phyloP scores from a whole-genome alignment of 164 flowering plant species.

The Magnolia sinica region DNA sequence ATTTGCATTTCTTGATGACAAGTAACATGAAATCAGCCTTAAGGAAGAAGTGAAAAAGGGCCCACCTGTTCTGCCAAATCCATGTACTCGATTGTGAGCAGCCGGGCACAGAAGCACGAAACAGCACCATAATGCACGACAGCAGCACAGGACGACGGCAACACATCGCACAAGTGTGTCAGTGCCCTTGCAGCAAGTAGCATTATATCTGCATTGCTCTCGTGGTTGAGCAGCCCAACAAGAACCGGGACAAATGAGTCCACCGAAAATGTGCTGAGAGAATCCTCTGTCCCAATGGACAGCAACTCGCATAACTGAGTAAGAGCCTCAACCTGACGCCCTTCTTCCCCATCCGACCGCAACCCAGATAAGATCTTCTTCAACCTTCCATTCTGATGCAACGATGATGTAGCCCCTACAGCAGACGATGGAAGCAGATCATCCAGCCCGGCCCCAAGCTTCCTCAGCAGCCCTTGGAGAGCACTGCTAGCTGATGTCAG shows the following conservation, averaged over 20 bases:
- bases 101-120: conserved; percentile 75
- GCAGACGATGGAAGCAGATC: conserved; percentile 83
- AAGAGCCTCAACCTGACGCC: conserved; percentile 86
- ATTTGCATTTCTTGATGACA: too few relatives aligned
- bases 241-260: conserved; percentile 95
- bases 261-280: conserved; percentile 88
- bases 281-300: conserved; percentile 95
- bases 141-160: conserved; percentile 95
- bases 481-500: conserved; percentile 90
- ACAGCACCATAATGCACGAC: conserved; percentile 98
- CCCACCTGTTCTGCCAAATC: conserved; percentile 98
- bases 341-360: conserved; percentile 97
- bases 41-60: too few relatives aligned
- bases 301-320: conserved; percentile 97
- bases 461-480: conserved; percentile 80
- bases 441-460: conserved; percentile 92
- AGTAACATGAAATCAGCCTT: too few relatives aligned
- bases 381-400: conserved; percentile 83
- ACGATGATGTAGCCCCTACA: conserved; percentile 56
- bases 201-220: conserved; percentile 97
- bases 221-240: conserved; percentile 92
- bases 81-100: conserved; percentile 98
- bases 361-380: conserved; percentile 89
- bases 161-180: conserved; percentile 89
- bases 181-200: conserved; percentile 92